These are phyloP conservation scores for Aspergillus sp. DNA, from an alignment of 2,329 filamentous ascomycete species.

Conservation along the genomic window DNA sequence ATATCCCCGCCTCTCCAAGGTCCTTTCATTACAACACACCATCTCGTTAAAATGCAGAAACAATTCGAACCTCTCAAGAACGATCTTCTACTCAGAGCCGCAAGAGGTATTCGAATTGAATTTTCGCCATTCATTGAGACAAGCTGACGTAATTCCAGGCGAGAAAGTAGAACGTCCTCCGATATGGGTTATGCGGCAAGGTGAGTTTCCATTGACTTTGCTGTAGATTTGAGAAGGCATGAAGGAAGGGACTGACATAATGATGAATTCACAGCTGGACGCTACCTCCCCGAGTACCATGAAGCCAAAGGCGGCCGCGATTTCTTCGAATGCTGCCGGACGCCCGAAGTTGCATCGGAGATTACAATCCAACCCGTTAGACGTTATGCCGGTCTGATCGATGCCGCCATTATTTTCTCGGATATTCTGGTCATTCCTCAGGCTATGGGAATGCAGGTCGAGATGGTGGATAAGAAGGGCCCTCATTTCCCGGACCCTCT, in stretches of 20 bases:
- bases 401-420: slow-evolving; percentile 97
- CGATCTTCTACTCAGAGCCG: slow-evolving; percentile 82
- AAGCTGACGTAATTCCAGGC: slow-evolving; percentile 48
- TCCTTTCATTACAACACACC: slow-evolving; percentile 11
- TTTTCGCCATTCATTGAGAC: neutral
- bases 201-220: slow-evolving; percentile 42
- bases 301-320: slow-evolving; percentile 83
- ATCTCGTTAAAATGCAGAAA: slow-evolving; percentile 51
- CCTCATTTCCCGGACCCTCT: slow-evolving; percentile 89
- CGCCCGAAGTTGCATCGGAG: slow-evolving; percentile 85
- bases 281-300: slow-evolving; percentile 97
- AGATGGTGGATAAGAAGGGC: slow-evolving; percentile 97
- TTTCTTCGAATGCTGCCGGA: slow-evolving; percentile 96
- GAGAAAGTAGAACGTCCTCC: slow-evolving; percentile 87
- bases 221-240: neutral
- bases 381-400: slow-evolving; percentile 80
- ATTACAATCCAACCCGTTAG: slow-evolving; percentile 93
- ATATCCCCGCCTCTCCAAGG: slow-evolving; percentile 13
- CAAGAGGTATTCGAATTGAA: slow-evolving; percentile 59
- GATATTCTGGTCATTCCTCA: slow-evolving; percentile 97
- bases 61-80: slow-evolving; percentile 83
- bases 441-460: slow-evolving; percentile 95
- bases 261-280: slow-evolving; percentile 58
- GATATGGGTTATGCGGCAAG: slow-evolving; percentile 99
- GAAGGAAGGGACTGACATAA: neutral